Evolutionary conservation across 148 eudicot species (phyloP), one percentile per base, ranked within the genome.

Genomic region (Spergularia bocconei): DNA sequence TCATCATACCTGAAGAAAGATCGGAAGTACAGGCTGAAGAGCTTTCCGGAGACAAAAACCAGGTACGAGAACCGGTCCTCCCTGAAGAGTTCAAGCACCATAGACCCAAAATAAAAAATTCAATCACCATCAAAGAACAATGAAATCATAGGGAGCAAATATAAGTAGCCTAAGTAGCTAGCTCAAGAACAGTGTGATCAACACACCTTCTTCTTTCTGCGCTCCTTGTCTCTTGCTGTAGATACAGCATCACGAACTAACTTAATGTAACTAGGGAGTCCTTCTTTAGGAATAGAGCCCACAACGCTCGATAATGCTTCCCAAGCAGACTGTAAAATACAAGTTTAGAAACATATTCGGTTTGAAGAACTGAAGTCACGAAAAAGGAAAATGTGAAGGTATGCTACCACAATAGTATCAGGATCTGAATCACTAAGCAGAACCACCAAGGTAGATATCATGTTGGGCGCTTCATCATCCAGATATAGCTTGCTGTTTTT

Each of bases 11-110:
- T 92, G 97, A 73, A 95, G 98, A 80, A 90, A 95, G 67, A 95
- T 87, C 14, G 97, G 97, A 82, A 95, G 93, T 75, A 95, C 82
- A 59, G 98, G 98, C 74, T 90, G 97, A 79, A 95, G 96, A 72
- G 97, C 93, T 84, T 90, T 95, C 16, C 97, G 97, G 20, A 95
- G 97, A 85, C 98, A 95, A 52, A 95, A 87, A 48, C 98, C 98
- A 73, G 98, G 93, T 69, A 95, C 82, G 62, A 95, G 79, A 82
- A 95, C 87, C 4, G 88, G 87, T 70, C 96, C 97, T 65, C 96
- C 97, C 98, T 95, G 82, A 70, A 85, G 33, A 70, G 71, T 54
- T 7, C 56, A 38, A 29, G 2, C 50, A 51, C 25, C 57, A 66
- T 39, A 51, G 15, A 74, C 74, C 53, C 68, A 5, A 68, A 71